Conservation (phyloP, 2,329 filamentous ascomycete genomes). For the Clarireedia homoeocarpa region DNA sequence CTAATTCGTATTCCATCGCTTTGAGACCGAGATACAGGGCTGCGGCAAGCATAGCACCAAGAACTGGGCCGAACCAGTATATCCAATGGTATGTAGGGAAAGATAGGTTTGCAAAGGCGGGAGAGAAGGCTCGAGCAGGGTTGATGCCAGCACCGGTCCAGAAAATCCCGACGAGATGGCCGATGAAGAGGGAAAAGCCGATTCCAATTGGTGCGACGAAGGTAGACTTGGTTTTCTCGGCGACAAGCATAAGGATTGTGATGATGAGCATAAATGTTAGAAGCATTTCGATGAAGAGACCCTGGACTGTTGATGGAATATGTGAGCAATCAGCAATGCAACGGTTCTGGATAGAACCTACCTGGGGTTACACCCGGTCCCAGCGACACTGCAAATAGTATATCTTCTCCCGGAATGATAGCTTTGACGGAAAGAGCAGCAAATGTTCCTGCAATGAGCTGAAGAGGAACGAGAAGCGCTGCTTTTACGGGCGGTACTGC, state of each 20-base stretch:
- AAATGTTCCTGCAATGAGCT: constrained; percentile 26
- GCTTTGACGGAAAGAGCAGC: constrained; percentile 33
- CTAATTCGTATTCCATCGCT: constrained; percentile 6
- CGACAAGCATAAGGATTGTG: constrained; percentile 39
- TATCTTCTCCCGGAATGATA: constrained; percentile 15
- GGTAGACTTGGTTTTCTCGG: constrained; percentile 27
- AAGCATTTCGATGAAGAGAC: constrained; percentile 40
- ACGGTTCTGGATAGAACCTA: neutral
- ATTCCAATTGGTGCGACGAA: constrained; percentile 43
- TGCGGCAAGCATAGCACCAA: neutral
- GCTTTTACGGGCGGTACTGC: constrained; percentile 23
- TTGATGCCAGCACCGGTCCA: constrained; percentile 41
- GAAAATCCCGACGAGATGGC: constrained; percentile 31
- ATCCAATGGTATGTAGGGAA: constrained; percentile 40
- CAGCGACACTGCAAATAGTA: constrained; percentile 5
- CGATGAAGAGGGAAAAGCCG: constrained; percentile 38
- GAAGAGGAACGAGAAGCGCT: constrained; percentile 21
- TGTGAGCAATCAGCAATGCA: neutral
- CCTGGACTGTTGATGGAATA: constrained; percentile 25
- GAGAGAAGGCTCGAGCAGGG: constrained; percentile 38
- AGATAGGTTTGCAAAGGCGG: constrained; percentile 34
- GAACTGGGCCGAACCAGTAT: constrained; percentile 26
- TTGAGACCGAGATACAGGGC: neutral
- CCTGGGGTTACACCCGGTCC: constrained; percentile 1
- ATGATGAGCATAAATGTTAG: constrained; percentile 39